Evolutionary conservation across 164 flowering plant genomes (phyloP), one percentile per base, ranked within the genome.

Genomic region (Vitis cinerea): DNA sequence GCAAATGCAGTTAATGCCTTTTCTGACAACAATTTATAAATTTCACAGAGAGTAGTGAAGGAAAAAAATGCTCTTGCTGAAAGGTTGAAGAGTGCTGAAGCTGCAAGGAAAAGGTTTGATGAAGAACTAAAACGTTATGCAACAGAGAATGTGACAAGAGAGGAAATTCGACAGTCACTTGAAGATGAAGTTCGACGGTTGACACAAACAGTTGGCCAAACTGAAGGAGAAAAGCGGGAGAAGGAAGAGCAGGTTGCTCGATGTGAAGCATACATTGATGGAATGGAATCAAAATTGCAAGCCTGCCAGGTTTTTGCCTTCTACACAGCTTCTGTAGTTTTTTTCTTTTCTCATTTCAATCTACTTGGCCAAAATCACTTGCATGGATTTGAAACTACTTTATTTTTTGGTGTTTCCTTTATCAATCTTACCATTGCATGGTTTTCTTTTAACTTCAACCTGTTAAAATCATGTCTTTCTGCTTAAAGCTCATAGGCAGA

Each of bases 61-160:
- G 99, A 96, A 88, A 96, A 96, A 82, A 92, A 89, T 84, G 93
- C 87, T 59, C 90, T 96, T 47, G 87, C 98, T 65, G 99, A 96
- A 80, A 87, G 97, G 83, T 75, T 96, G 69, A 93, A 90, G 81
- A 78, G 74, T 79, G 92, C 97, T 29, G 99, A 96, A 78, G 88
- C 91, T 75, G 91, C 93, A 11, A 77, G 97, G 50, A 93, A 87
- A 79, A 86, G 94, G 78, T 92, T 86, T 80, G 98, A 96, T 74
- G 99, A 96, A 67, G 98, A 96, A 76, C 72, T 90, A 78, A 90
- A 93, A 71, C 88, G 98, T 27, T 89, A 79, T 85, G 97, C 97
- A 23, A 85, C 93, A 8, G 98, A 96, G 79, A 93, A 92, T 67
- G 85, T 85, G 71, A 88, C 87, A 15, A 79, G 94, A 5, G 95